Conservation (phyloP, 805 yeast species). For the Candida khao-thaluensis region DNA sequence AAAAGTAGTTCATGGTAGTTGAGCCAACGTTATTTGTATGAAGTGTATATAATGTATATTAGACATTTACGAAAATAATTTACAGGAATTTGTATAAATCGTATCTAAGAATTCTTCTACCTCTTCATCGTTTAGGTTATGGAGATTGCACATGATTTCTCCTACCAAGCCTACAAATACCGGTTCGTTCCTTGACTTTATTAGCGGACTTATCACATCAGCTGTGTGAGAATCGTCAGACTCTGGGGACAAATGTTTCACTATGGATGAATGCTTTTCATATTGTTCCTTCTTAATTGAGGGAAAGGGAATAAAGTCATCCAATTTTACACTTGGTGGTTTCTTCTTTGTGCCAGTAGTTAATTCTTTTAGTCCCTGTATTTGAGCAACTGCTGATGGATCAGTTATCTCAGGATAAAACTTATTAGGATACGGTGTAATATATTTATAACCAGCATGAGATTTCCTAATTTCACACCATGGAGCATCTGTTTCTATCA, state of each 20-base stretch:
- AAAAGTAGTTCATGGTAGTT: conserved; percentile 1
- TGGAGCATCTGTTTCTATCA: conserved; percentile 96
- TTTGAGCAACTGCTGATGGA: not conserved
- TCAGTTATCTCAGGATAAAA: conserved; percentile 44
- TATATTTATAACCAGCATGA: conserved; percentile 66
- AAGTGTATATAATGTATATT: conserved; percentile 9
- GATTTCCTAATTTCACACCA: conserved; percentile 94
- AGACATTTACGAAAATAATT: conserved; percentile 21
- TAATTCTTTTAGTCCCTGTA: not conserved
- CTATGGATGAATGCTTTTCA: conserved; percentile 27
- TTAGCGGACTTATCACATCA: conserved; percentile 34
- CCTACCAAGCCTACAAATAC: conserved; percentile 82
- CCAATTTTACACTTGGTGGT: conserved; percentile 30
- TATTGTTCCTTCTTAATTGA: conserved; percentile 64
- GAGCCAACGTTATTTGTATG: conserved; percentile 3
- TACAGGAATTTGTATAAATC: conserved; percentile 36
- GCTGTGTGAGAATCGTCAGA: not conserved
- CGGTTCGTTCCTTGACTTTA: conserved; percentile 91
- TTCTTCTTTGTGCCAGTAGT: conserved; percentile 7
- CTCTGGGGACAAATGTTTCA: conserved; percentile 14
- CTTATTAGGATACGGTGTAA: conserved; percentile 55
- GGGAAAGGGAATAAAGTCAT: conserved; percentile 59
- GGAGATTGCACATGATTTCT: conserved; percentile 36
- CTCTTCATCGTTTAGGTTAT: conserved; percentile 29
- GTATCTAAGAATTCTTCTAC: conserved; percentile 33